Percentiles rank a stretch among this genome's conserved stretches.
Evolutionary conservation across 768 basidiomycete species (phyloP).

Genomic region (Tephrocybe sp.): DNA sequence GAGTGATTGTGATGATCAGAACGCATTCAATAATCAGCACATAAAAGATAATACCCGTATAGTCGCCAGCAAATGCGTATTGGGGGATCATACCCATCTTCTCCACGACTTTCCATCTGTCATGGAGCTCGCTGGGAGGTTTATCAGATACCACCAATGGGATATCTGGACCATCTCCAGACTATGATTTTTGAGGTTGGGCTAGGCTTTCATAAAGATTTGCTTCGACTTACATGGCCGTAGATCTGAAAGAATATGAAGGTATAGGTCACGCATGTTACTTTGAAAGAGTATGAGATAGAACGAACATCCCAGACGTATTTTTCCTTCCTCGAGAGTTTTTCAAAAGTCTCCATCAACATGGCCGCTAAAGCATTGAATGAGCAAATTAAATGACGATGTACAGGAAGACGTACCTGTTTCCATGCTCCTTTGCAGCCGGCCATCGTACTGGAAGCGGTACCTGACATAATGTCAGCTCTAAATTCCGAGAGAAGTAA

Average conservation of each 20-base stretch:
- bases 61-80: constrained; percentile 68
- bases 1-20: constrained; percentile 5
- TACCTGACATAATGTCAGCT: constrained; percentile 40
- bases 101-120: constrained; percentile 65
- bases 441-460: constrained; percentile 71
- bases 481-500: not conserved
- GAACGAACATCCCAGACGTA: constrained; percentile 72
- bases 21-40: not conserved
- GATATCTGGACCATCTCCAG: constrained; percentile 61
- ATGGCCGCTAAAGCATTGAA: constrained; percentile 49
- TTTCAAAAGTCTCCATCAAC: constrained; percentile 71
- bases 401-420: constrained; percentile 44
- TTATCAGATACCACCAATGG: constrained; percentile 47
- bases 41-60: constrained; percentile 42
- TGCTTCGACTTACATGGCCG: constrained; percentile 60
- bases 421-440: constrained; percentile 60
- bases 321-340: constrained; percentile 62
- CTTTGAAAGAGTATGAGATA: not conserved
- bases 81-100: constrained; percentile 70
- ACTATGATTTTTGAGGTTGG: constrained; percentile 38
- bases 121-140: constrained; percentile 49
- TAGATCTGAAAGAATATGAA: constrained; percentile 46
- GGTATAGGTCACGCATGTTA: constrained; percentile 1
- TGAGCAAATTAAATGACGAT: not conserved
- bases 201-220: no score